These are phyloP conservation scores for Cinnamomum micranthum DNA, from an alignment of 164 flowering plant genomes.

Conservation along the genomic window DNA sequence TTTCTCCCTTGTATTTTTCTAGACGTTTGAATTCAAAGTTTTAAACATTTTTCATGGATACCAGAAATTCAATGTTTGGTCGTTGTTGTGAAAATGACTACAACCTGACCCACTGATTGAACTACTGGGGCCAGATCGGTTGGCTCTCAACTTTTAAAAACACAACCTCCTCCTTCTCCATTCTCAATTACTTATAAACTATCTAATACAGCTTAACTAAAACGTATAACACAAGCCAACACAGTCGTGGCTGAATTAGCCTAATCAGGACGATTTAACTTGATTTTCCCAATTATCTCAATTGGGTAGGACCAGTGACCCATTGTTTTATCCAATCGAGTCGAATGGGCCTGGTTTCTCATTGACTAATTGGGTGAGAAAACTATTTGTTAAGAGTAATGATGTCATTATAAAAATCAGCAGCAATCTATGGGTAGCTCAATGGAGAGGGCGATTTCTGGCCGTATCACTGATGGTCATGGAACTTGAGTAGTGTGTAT, in stretches of 20 bases:
- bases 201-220: not conserved
- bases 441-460: no score
- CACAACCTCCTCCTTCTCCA: not conserved
- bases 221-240: not conserved
- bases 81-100: constrained; percentile 1
- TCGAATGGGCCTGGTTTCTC: no score
- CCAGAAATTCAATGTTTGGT: not conserved
- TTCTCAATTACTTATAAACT: not conserved
- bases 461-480: no score
- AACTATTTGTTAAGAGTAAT: no score
- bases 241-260: not conserved
- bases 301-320: no score
- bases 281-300: not conserved
- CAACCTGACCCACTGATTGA: not conserved
- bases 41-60: not conserved
- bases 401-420: no score
- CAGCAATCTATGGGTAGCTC: no score
- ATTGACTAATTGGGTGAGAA: no score
- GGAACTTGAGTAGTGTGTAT: no score
- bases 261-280: not conserved
- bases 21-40: not conserved
- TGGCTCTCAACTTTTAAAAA: not conserved
- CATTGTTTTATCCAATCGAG: no score
- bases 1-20: not conserved
- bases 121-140: not conserved